Conservation (phyloP, 805 yeast genomes). For the Ogataea saltuana region DNA sequence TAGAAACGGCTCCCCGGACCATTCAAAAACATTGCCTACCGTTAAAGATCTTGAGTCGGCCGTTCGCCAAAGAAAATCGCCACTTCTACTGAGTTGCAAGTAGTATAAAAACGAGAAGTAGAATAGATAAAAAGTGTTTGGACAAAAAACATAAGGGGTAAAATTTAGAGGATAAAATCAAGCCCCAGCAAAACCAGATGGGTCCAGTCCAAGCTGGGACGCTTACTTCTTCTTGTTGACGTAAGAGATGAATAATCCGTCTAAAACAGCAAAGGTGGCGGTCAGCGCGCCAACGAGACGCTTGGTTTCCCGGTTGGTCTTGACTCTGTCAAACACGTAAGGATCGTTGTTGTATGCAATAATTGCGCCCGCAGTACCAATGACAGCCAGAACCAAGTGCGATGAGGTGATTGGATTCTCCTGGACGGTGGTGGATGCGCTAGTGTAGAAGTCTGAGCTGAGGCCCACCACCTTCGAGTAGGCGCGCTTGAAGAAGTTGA, state of each 20-base stretch:
- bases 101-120: background rate
- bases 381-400: conserved; percentile 23
- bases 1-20: too few relatives aligned
- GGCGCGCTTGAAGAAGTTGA: conserved; percentile 17
- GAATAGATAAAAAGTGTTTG: background rate
- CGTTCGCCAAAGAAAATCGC: too few relatives aligned
- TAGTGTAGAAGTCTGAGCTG: conserved; percentile 14
- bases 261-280: conserved; percentile 21
- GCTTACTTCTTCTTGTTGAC: conserved; percentile 18
- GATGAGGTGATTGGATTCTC: conserved; percentile 26
- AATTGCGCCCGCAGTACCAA: conserved; percentile 24
- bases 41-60: too few relatives aligned
- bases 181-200: background rate
- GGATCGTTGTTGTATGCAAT: conserved; percentile 19
- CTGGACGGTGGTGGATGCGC: conserved; percentile 18
- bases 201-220: background rate
- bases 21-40: too few relatives aligned
- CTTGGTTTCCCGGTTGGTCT: conserved; percentile 13
- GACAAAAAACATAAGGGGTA: too few relatives aligned
- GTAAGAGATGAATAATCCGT: conserved; percentile 20
- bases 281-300: conserved; percentile 13
- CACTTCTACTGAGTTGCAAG: too few relatives aligned
- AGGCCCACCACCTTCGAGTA: conserved; percentile 16
- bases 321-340: conserved; percentile 16
- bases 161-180: background rate